Evolutionary conservation across 768 basidiomycete species (phyloP), one percentile per base, ranked within the genome.

Genomic region (Mycena metata): DNA sequence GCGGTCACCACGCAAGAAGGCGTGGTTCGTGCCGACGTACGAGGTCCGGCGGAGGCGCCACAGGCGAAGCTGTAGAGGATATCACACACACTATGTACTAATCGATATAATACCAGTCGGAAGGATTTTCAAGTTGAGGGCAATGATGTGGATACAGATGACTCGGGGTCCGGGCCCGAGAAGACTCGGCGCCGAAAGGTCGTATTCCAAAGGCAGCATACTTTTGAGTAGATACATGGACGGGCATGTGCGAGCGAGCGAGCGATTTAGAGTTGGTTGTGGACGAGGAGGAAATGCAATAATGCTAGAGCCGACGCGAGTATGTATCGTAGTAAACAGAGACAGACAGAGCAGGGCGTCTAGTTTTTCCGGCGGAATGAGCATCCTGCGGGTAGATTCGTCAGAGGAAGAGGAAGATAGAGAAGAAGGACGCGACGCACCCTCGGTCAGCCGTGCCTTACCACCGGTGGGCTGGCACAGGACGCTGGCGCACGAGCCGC

Each of bases 381-480:
- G 84, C 92, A 96, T 72, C 97, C 96, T 97, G 79, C 41, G 55
- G 51, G 52, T n/a, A 43, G 39, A 60, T 54, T 66, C 69, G 55
- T 64, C 11, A 55, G 19, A 30, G 17, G 16, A 0, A 21, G 11
- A 3, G 51, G 3, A 3, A 21, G 35, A 15, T 52, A 43, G 23
- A 15, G 30, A 24, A 59, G 65, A 56, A 60, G 42, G 52, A 57
- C 55, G 60, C 17, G 46, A 82, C 92, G 75, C 78, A 98, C 97
- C 98, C 85, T 99, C 98, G 63, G 97, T 98, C 83, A 99, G 84
- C 78, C 96, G 91, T 73, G 96, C 96, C 86, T 92, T 97, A 84
- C 98, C 98, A 85, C 98, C 96, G 39, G 96, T 97, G 60, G 97
- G 97, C 81, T 98, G 97, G 89, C 96, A 98, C 74, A 99, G 87